phyloP scores from a whole-genome alignment of 257 asterid species.

The Linaria vulgaris region DNA sequence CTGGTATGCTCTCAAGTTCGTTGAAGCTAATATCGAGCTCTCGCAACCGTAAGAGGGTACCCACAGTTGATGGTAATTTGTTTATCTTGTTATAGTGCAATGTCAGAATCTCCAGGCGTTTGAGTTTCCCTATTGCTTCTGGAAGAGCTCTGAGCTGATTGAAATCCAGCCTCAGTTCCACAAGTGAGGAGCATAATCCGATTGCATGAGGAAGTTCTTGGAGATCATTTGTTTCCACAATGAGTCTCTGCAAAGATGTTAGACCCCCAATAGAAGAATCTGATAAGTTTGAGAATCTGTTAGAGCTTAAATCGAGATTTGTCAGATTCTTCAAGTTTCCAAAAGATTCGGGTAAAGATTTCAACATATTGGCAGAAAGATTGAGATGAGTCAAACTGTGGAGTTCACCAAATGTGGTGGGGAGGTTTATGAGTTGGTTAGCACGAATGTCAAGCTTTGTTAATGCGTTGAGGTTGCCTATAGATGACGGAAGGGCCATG shows the following conservation, averaged over 20 bases:
- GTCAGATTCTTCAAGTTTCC: constrained; percentile 50
- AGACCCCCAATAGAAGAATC: constrained; percentile 49
- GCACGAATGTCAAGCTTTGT: constrained; percentile 56
- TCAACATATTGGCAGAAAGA: constrained; percentile 61
- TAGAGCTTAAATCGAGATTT: constrained; percentile 69
- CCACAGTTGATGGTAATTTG: constrained; percentile 61
- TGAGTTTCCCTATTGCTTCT: constrained; percentile 60
- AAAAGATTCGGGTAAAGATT: constrained; percentile 70
- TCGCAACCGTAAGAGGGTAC: constrained; percentile 46
- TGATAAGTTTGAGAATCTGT: constrained; percentile 58
- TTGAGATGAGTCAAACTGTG: constrained; percentile 53
- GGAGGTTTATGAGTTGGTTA: constrained; percentile 85
- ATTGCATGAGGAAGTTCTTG: constrained; percentile 75
- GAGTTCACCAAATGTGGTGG: constrained; percentile 69
- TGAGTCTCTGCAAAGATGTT: constrained; percentile 53
- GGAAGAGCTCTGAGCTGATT: constrained; percentile 78
- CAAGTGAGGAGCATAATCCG: constrained; percentile 62
- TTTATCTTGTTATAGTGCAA: constrained; percentile 66
- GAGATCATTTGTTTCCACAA: constrained; percentile 56
- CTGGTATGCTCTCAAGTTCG: constrained; percentile 73
- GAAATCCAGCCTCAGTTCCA: constrained; percentile 74
- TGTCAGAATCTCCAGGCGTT: constrained; percentile 62
- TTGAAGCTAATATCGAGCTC: constrained; percentile 84
- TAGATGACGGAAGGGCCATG: constrained; percentile 79
- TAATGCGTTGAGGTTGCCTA: constrained; percentile 48